Evolutionary conservation across 1,284 basidiomycete species (phyloP).

Genomic region (Tilletia caries): DNA sequence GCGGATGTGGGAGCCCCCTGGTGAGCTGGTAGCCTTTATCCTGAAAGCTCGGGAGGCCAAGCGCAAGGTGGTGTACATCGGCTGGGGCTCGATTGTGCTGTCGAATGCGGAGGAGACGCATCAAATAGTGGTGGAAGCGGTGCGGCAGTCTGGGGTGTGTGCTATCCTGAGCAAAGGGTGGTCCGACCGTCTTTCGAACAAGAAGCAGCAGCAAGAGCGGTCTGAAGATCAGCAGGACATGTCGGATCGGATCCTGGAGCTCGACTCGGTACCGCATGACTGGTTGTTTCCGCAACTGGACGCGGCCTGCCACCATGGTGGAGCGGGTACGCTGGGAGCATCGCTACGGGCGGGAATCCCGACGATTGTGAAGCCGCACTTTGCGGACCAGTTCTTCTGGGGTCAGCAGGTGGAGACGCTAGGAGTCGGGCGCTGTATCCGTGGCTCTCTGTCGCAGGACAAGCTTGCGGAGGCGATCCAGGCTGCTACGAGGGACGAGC

Average conservation of each 20-base stretch:
- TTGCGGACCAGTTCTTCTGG: constrained; percentile 97
- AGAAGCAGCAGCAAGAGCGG: constrained; percentile 15
- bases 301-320: constrained; percentile 93
- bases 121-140: constrained; percentile 79
- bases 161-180: constrained; percentile 95
- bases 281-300: constrained; percentile 93
- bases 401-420: constrained; percentile 84
- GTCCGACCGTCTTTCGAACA: constrained; percentile 70
- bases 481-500: constrained; percentile 77
- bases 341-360: constrained; percentile 86
- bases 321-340: constrained; percentile 91
- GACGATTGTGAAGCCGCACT: constrained; percentile 94
- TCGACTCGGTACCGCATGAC: constrained; percentile 88
- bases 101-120: constrained; percentile 90
- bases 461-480: constrained; percentile 71
- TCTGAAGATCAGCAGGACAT: constrained; percentile 37
- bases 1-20: constrained; percentile 77
- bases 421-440: constrained; percentile 78
- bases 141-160: constrained; percentile 72
- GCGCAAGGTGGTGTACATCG: constrained; percentile 94
- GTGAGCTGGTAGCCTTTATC: constrained; percentile 76
- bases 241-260: constrained; percentile 64
- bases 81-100: constrained; percentile 97
- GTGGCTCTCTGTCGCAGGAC: constrained; percentile 73
- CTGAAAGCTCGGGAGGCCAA: constrained; percentile 67